These are phyloP conservation scores for Nemania sp. DNA, from an alignment of 2,329 filamentous ascomycete species.

Conservation along the genomic window DNA sequence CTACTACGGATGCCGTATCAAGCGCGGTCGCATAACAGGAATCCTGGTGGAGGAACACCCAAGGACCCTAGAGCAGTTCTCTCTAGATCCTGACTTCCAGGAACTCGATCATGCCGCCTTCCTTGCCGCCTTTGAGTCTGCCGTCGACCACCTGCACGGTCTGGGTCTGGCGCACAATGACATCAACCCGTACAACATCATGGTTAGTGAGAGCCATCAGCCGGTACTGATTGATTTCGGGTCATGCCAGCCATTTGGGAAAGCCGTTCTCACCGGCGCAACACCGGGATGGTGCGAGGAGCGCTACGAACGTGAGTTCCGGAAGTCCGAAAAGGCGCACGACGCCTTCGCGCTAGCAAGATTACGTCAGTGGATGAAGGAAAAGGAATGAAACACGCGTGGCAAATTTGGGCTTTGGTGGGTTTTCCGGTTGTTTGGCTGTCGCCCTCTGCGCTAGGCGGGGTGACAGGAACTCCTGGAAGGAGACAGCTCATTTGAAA, in stretches of 20 bases:
- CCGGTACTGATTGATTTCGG: conserved; percentile 41
- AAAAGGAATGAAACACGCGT: too few relatives aligned
- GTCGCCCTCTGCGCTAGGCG: too few relatives aligned
- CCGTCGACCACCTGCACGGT: conserved; percentile 25
- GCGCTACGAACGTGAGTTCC: too few relatives aligned
- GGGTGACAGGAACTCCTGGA: too few relatives aligned
- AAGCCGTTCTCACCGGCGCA: too few relatives aligned
- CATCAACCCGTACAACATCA: conserved; percentile 27
- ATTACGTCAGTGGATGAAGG: too few relatives aligned
- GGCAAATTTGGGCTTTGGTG: too few relatives aligned
- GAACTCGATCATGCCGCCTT: conserved; percentile 20
- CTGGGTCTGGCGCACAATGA: conserved; percentile 32
- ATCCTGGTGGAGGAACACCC: conserved; percentile 22
- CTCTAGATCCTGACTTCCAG: conserved; percentile 11
- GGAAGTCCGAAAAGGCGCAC: too few relatives aligned
- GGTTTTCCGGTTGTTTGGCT: too few relatives aligned
- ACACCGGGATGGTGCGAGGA: too few relatives aligned
- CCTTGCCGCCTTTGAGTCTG: conserved; percentile 24
- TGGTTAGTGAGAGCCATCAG: conserved; percentile 17
- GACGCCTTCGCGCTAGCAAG: too few relatives aligned
- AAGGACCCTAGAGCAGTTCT: conserved; percentile 9
- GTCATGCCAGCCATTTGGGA: neutral
- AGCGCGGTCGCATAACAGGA: conserved; percentile 25
- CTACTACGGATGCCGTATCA: conserved; percentile 28
- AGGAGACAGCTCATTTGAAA: too few relatives aligned